Percentiles rank a stretch among this genome's conserved stretches.
These are phyloP conservation scores for Tricladium varicosporioides DNA, from an alignment of 2,329 filamentous ascomycete genomes.

Conservation along the genomic window DNA sequence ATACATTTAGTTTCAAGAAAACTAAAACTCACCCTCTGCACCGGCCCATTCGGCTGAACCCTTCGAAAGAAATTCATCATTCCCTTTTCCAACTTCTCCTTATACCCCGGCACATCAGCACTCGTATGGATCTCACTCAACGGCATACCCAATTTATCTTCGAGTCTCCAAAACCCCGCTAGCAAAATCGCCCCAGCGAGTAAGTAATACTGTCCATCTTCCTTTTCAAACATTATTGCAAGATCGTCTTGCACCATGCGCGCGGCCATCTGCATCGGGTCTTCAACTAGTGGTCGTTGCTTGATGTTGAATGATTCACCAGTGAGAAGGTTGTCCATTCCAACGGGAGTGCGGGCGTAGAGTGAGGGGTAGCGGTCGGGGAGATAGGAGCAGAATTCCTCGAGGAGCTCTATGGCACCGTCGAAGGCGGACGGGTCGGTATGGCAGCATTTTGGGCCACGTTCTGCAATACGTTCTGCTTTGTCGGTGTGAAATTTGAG, in stretches of 20 bases:
- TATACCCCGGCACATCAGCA: constrained; percentile 72
- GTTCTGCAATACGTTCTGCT: constrained; percentile 61
- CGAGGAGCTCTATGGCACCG: constrained; percentile 71
- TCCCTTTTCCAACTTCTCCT: constrained; percentile 68
- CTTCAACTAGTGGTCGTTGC: constrained; percentile 63
- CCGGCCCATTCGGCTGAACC: constrained; percentile 63
- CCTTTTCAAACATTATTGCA: constrained; percentile 75
- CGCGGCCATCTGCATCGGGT: constrained; percentile 74
- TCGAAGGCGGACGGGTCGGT: constrained; percentile 70
- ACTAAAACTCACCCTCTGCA: constrained; percentile 37
- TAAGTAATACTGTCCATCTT: constrained; percentile 78
- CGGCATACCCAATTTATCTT: constrained; percentile 78
- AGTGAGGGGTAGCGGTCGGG: constrained; percentile 72
- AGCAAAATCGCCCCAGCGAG: constrained; percentile 74
- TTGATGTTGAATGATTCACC: constrained; percentile 69
- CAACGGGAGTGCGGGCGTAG: constrained; percentile 60
- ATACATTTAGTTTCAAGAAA: neutral
- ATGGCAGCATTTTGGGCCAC: constrained; percentile 63
- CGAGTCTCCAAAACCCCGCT: constrained; percentile 78
- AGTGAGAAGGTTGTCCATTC: constrained; percentile 70
- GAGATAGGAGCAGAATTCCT: constrained; percentile 70
- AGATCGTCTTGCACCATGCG: constrained; percentile 79
- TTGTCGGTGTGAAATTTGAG: constrained; percentile 72
- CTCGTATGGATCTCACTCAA: constrained; percentile 77
- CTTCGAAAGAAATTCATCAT: constrained; percentile 81